Percentiles rank a stretch among this genome's conserved stretches.
Evolutionary conservation across 148 eudicot species (phyloP).

Genomic region (Agrostemma githago): DNA sequence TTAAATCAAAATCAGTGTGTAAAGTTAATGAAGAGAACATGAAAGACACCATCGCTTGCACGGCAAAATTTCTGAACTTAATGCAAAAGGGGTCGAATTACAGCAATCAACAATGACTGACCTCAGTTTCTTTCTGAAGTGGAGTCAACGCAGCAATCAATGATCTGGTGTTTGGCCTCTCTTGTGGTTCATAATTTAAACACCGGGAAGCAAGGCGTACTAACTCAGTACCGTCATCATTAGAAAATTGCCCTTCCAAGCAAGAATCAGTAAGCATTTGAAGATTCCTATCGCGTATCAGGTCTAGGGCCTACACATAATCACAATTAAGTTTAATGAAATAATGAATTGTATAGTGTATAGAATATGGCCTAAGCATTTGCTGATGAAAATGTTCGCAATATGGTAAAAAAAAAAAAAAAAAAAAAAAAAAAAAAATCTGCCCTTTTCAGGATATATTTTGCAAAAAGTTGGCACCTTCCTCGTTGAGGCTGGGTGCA

Average conservation of each 20-base stretch:
- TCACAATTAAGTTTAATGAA: background rate
- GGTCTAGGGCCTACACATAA: conserved; percentile 52
- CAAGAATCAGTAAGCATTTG: conserved; percentile 65
- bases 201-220: conserved; percentile 65
- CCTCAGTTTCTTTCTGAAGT: conserved; percentile 69
- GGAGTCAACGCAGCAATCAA: conserved; percentile 50
- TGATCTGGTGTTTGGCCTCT: conserved; percentile 57
- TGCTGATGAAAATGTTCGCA: background rate
- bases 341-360: too few species aligned
- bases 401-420: background rate
- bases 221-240: conserved; percentile 59
- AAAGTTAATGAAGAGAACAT: background rate
- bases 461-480: too few species aligned
- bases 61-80: too few species aligned
- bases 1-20: background rate
- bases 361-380: background rate
- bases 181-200: conserved; percentile 61
- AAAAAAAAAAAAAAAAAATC: background rate
- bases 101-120: conserved; percentile 16
- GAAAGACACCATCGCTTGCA: too few species aligned
- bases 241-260: conserved; percentile 59
- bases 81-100: background rate
- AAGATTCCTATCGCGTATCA: conserved; percentile 65
- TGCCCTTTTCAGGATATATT: too few species aligned
- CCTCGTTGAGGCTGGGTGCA: too few species aligned